Conservation (phyloP, 305 asterid genomes). For the Fraxinus latifolia region DNA sequence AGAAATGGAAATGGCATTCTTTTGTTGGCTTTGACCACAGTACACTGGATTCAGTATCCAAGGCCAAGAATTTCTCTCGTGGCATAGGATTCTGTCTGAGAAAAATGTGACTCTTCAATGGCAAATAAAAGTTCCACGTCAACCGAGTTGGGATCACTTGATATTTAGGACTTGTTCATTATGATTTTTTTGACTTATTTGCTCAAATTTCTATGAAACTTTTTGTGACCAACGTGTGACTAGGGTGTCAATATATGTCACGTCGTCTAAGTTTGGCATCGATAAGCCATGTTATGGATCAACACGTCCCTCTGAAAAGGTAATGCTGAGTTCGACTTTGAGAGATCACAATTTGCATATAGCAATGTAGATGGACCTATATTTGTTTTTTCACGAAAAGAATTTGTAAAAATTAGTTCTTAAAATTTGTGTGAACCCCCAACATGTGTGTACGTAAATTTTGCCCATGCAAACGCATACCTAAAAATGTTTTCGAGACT, state of each 20-base stretch:
- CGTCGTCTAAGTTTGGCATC: background rate
- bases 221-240: background rate
- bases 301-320: background rate
- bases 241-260: background rate
- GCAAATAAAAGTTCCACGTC: conserved; percentile 43
- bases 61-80: background rate
- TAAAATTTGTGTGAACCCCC: no score
- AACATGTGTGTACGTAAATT: no score
- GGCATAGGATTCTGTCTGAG: conserved; percentile 25
- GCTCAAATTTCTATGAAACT: conserved; percentile 11
- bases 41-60: background rate
- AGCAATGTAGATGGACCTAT: no score
- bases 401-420: no score
- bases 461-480: no score
- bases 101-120: background rate
- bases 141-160: conserved; percentile 31
- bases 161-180: no score
- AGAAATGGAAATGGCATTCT: background rate
- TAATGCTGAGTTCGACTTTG: background rate
- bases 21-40: conserved; percentile 11
- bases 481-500: no score
- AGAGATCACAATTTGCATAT: no score
- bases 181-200: no score
- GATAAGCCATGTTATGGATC: background rate
- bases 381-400: no score